Conservation (phyloP, 306 rosid genomes). For the Sindora glabra region DNA sequence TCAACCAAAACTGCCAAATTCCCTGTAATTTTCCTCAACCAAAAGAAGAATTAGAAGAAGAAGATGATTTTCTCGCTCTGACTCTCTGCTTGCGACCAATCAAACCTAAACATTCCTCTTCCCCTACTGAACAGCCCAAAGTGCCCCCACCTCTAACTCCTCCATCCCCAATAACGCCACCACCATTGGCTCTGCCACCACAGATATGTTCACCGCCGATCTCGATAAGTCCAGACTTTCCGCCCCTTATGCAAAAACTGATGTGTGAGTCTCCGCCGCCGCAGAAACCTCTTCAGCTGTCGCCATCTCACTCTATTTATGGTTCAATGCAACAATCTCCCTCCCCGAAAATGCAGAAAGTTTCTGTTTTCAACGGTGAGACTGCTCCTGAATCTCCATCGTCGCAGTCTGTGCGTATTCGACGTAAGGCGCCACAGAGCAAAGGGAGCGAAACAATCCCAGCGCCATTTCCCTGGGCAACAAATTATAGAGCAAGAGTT, state of each 20-base stretch:
- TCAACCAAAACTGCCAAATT: not conserved
- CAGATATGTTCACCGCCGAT: not conserved
- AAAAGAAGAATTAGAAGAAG: not conserved
- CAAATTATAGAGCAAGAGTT: slow-evolving; percentile 11
- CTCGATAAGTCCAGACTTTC: too few relatives aligned
- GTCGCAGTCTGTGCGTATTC: not conserved
- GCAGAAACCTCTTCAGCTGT: not conserved
- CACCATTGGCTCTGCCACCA: not conserved
- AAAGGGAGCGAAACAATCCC: not conserved
- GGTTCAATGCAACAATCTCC: not conserved
- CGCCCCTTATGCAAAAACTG: not conserved
- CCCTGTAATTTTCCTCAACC: too few relatives aligned
- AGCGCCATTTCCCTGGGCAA: slow-evolving; percentile 48
- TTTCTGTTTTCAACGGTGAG: not conserved
- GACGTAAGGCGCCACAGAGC: not conserved
- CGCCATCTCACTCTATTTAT: not conserved
- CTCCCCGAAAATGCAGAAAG: not conserved
- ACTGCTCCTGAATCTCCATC: not conserved
- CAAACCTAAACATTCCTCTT: too few relatives aligned
- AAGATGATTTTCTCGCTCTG: not conserved
- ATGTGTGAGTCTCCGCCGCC: not conserved
- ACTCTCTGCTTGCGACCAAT: not conserved
- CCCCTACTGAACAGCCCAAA: not conserved
- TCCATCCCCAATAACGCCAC: not conserved
- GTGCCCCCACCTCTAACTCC: not conserved